A percentile compares a stretch with the other conserved stretches of the same genome.
Evolutionary conservation across 495 filamentous ascomycete genomes (phyloP).

Genomic region (Aspergillus conjunctus): DNA sequence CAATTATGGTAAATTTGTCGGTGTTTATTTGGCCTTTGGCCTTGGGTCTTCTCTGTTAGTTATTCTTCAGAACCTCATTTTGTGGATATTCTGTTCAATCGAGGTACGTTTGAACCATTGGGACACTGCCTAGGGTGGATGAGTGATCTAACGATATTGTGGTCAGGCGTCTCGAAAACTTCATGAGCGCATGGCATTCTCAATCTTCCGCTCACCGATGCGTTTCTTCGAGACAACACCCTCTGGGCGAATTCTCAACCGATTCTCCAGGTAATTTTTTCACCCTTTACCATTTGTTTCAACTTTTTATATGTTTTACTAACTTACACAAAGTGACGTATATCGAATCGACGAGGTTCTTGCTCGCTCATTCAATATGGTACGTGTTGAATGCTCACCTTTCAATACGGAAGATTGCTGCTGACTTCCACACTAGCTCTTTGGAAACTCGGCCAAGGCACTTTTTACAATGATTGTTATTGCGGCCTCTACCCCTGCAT

Average conservation of each 20-base stretch:
- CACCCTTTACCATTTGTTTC: conserved; percentile 11
- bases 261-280: conserved; percentile 78
- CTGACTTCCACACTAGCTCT: conserved; percentile 59
- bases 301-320: not conserved
- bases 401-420: not conserved
- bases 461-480: conserved; percentile 88
- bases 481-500: conserved; percentile 75
- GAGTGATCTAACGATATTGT: conserved; percentile 3
- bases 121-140: conserved; percentile 1
- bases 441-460: conserved; percentile 83
- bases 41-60: conserved; percentile 84
- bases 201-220: conserved; percentile 98
- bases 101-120: conserved; percentile 59
- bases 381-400: conserved; percentile 29
- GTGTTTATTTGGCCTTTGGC: conserved; percentile 92
- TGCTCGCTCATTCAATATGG: conserved; percentile 87
- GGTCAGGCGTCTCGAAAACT: conserved; percentile 83
- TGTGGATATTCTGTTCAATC: conserved; percentile 99
- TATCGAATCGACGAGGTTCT: conserved; percentile 96
- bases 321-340: conserved; percentile 65
- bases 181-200: conserved; percentile 96
- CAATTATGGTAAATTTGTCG: conserved; percentile 84
- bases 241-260: conserved; percentile 93
- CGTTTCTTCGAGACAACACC: conserved; percentile 98
- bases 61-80: conserved; percentile 87